Percentiles rank a stretch among this genome's conserved stretches.
phyloP scores from a whole-genome alignment of 2,329 filamentous ascomycete genomes.

The Trichoderma arundinaceum region DNA sequence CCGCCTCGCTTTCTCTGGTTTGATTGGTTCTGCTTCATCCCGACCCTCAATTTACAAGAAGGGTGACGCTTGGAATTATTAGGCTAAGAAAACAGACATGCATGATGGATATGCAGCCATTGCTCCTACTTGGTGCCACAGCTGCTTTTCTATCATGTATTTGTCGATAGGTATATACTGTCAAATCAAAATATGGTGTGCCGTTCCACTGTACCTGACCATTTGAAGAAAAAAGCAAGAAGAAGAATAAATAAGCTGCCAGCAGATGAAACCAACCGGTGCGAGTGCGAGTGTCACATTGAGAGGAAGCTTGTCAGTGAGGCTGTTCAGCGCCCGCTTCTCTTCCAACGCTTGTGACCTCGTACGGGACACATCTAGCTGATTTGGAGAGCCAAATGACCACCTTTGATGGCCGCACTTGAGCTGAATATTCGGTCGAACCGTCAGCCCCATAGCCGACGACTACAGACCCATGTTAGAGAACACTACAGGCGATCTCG shows the following conservation, averaged over 20 bases:
- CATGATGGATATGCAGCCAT: conserved; percentile 24
- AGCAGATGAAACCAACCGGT: conserved; percentile 22
- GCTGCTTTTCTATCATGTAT: neutral
- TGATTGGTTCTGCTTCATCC: conserved; percentile 29
- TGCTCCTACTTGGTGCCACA: conserved; percentile 11
- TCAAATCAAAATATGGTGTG: conserved; percentile 30
- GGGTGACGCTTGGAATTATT: conserved; percentile 16
- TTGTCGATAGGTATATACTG: conserved; percentile 4
- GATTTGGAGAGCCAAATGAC: neutral
- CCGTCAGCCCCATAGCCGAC: neutral
- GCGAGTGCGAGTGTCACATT: conserved; percentile 19
- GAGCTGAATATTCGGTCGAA: neutral
- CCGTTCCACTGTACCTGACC: conserved; percentile 9
- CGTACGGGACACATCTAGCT: neutral
- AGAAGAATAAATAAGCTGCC: conserved; percentile 21
- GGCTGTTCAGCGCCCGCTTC: conserved; percentile 9
- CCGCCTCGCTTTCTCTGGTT: conserved; percentile 17
- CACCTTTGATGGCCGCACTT: neutral
- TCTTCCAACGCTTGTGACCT: conserved; percentile 6
- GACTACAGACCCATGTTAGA: neutral
- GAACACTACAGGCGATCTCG: neutral
- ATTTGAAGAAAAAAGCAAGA: neutral
- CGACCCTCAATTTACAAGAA: conserved; percentile 20
- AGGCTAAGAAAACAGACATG: conserved; percentile 18
- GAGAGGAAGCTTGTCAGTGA: conserved; percentile 26